Base-by-base conservation (phyloP, 1,139 yeast species). In the Hansenula sp. region DNA sequence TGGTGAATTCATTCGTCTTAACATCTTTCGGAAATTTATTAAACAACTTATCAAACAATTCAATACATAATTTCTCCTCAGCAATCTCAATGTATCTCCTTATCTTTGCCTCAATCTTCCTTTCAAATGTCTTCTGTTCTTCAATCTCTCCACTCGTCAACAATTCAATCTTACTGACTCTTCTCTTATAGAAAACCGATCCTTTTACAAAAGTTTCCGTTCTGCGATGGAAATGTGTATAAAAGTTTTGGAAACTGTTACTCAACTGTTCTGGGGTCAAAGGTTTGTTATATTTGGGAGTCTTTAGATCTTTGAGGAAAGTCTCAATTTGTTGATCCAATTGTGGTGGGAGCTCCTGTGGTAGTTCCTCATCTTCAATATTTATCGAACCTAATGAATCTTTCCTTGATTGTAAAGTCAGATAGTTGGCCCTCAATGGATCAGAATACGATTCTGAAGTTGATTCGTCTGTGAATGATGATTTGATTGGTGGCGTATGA, bases 271-370 rank as follows among this genome's bases (percentile, higher is more conserved):
- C 65, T 13, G 77, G 72, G 3, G 74, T 70, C 44, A 80, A 59
- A 0, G 86, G 85, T 39, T 70, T 69, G 29, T 68, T 62, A 51
- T 79, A 79, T 49, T 72, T 71, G 3, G 86, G 86, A 49, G 75
- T 78, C 51, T 74, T 76, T 33, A 80, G 61, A 42, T 75, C 79
- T 38, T 62, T 62, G 18, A 77, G 60, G 53, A 80, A 80, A n/a
- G 2, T n/a, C 5, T 19, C 29, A 15, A 37, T 37, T 3, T 19
- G 8, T 16, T 39, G 34, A n/a, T 33, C 17, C 12, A 50, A 47
- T 5, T 40, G 40, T 3, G 9, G 12, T 4, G 56, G 55, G 5
- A 52, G 42, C 18, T 41, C 41, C 5, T 15, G 15, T 7, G 56
- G 55, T 3, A 52, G 42, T 13, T 42, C 45, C 5, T 27, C 41